A percentile compares a stretch with the other conserved stretches of the same genome.
Conservation (phyloP, 208 protist species). For the Wallacemonas rigidus region DNA sequence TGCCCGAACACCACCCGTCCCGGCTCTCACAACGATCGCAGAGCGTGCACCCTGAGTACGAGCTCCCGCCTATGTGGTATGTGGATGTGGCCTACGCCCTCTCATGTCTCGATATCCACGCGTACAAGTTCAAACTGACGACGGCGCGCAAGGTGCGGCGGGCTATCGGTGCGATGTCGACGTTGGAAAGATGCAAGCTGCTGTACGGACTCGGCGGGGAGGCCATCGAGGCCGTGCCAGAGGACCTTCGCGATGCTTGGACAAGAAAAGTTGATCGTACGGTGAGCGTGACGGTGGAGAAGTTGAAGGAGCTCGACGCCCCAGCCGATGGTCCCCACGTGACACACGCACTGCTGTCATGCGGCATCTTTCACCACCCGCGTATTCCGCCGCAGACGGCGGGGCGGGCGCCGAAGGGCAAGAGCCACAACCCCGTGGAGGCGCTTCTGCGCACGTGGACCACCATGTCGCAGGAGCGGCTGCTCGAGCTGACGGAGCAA, state of each 20-base stretch:
- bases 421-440: conserved; percentile 76
- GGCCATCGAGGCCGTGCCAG: conserved; percentile 37
- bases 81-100: conserved; percentile 82
- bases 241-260: conserved; percentile 57
- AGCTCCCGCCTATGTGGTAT: conserved; percentile 70
- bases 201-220: conserved; percentile 74
- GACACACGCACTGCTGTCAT: conserved; percentile 75
- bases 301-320: conserved; percentile 56
- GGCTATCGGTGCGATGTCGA: conserved; percentile 51
- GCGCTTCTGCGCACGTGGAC: conserved; percentile 76
- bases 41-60: conserved; percentile 26
- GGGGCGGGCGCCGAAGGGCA: conserved; percentile 14
- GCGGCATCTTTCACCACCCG: conserved; percentile 66
- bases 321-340: conserved; percentile 73
- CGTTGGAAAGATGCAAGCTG: conserved; percentile 72
- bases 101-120: conserved; percentile 62
- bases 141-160: conserved; percentile 62
- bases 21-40: conserved; percentile 8
- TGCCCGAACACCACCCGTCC: background rate
- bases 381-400: conserved; percentile 55
- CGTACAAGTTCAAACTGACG: conserved; percentile 84
- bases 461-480: conserved; percentile 62
- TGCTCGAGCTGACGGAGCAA: conserved; percentile 79
- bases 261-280: conserved; percentile 54
- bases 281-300: conserved; percentile 48